Base-by-base conservation (phyloP, 768 basidiomycete species). In the Leucosporidium scottii region DNA sequence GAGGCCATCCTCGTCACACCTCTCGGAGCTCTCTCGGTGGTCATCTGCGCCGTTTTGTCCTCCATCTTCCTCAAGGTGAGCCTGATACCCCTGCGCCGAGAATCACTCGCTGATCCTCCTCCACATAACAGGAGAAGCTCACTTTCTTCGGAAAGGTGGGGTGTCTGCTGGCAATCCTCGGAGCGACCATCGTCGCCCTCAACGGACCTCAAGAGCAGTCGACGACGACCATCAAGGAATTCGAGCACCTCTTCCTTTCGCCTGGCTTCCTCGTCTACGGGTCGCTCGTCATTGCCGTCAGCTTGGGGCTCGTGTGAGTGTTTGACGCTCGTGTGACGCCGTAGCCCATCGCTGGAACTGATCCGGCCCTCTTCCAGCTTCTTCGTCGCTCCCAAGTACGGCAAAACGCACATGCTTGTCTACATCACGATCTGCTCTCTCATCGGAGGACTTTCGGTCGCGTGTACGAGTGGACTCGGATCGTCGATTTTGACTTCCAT, bases 141-240 rank as follows among this genome's bases (percentile, higher is more conserved):
- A 89, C 87, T 47, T 91, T 97, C 79, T 98, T 99, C 77, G 94
- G 96, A 59, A 97, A 93, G 93, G 82, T 98, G 69, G 94, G 93
- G 25, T 96, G 93, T 78, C 84, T 81, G 21, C 83, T 98, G 23
- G 94, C 91, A 79, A 91, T 98, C 75, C 81, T 93, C 66, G 91
- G 91, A 50, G 90, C 90, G 23, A 84, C 87, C 68, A 89, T 94
- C 73, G 91, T 96, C 66, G 92, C 91, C 36, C 82, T 96, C 60
- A 98, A 97, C 74, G 91, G 78, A 28, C 78, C 75, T 5, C 67
- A 71, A 68, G 78, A 75, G 64, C 78, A 76, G 75, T 74, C 65
- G 50, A 74, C 77, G 12, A 78, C 73, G 13, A 76, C 74, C 13
- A 76, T 79, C 65, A 67, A 70, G 15, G 80, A 82, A 27, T 96